A percentile compares a stretch with the other conserved stretches of the same genome.
phyloP scores from a whole-genome alignment of 2,329 filamentous ascomycete genomes.

The Periconia macrospinosa region DNA sequence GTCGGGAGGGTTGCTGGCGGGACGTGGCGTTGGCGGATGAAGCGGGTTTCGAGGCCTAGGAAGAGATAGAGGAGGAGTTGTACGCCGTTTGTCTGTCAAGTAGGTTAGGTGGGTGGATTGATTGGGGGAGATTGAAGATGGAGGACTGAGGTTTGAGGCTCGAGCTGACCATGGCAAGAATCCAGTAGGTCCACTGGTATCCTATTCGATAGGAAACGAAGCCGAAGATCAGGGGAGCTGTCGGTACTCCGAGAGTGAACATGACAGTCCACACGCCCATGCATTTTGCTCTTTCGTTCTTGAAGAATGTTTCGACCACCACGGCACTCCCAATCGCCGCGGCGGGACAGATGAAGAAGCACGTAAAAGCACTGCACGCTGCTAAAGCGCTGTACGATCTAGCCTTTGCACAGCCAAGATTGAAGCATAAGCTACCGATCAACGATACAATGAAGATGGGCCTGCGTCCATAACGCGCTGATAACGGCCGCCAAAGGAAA shows the following conservation, averaged over 20 bases:
- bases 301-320: constrained; percentile 62
- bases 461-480: constrained; percentile 57
- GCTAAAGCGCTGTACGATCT: constrained; percentile 54
- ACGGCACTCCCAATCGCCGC: constrained; percentile 59
- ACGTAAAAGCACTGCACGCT: constrained; percentile 54
- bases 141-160: not conserved
- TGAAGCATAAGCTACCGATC: constrained; percentile 52
- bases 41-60: constrained; percentile 55
- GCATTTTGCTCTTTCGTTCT: constrained; percentile 55
- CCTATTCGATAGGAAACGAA: constrained; percentile 55
- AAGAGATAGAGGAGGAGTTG: constrained; percentile 62
- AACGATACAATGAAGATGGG: constrained; percentile 58
- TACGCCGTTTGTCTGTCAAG: constrained; percentile 54
- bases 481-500: constrained; percentile 60
- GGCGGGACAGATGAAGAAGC: constrained; percentile 61
- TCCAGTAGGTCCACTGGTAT: constrained; percentile 63
- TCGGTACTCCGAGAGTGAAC: constrained; percentile 53
- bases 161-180: constrained; percentile 54
- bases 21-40: constrained; percentile 45
- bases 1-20: constrained; percentile 35
- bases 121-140: not conserved
- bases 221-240: constrained; percentile 45
- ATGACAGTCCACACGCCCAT: constrained; percentile 62
- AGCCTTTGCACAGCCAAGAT: constrained; percentile 57
- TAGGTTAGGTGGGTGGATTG: not conserved